phyloP scores from a whole-genome alignment of 768 basidiomycete species.

The Agaricus subrufescens region DNA sequence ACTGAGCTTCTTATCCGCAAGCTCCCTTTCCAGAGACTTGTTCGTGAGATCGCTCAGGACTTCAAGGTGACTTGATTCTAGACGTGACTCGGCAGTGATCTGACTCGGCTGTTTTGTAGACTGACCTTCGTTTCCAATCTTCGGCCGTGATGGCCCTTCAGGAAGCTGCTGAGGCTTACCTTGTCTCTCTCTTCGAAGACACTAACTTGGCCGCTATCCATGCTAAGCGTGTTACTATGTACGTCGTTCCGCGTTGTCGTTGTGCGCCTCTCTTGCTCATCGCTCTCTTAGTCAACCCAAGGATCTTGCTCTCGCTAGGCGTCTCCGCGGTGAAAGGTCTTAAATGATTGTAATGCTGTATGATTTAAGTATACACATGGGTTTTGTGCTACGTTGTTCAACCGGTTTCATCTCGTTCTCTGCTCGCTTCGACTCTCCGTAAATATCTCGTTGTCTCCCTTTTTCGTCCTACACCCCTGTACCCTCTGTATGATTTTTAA shows the following conservation, averaged over 20 bases:
- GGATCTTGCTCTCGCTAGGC: conserved; percentile 82
- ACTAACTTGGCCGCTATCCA: conserved; percentile 91
- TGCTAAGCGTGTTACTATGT: conserved; percentile 58
- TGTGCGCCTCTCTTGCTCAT: conserved; percentile 6
- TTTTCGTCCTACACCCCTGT: too few relatives aligned
- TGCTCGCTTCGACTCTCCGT: not conserved
- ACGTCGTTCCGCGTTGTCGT: conserved; percentile 11
- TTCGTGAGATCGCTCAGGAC: conserved; percentile 95
- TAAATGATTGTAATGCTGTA: conserved; percentile 29
- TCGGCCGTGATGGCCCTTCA: conserved; percentile 93
- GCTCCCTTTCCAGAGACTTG: conserved; percentile 98
- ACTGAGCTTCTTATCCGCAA: conserved; percentile 99
- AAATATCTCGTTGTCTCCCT: too few relatives aligned
- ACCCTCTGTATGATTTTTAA: not conserved
- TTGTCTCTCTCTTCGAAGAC: conserved; percentile 83
- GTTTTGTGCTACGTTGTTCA: not conserved
- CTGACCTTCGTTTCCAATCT: conserved; percentile 92
- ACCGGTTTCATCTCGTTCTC: not conserved
- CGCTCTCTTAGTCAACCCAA: conserved; percentile 66
- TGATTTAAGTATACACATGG: not conserved
- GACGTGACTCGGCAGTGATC: not conserved
- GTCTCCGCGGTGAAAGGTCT: conserved; percentile 82
- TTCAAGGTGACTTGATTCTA: conserved; percentile 63
- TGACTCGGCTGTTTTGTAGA: conserved; percentile 35
- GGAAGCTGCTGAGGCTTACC: conserved; percentile 89